These are phyloP conservation scores for Lavandula angustifolia DNA, from an alignment of 257 asterid species.

Conservation along the genomic window DNA sequence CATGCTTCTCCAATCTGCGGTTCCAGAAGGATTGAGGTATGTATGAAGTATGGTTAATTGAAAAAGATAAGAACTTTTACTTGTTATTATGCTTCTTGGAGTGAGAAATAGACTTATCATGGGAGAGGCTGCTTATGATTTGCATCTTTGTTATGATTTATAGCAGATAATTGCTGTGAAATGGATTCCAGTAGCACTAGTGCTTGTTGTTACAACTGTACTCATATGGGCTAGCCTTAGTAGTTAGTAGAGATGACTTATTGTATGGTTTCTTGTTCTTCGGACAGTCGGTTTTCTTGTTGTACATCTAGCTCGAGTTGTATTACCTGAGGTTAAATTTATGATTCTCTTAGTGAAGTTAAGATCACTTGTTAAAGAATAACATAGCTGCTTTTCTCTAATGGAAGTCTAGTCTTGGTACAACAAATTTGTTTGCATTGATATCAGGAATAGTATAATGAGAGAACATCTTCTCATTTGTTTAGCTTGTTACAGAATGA, in stretches of 20 bases:
- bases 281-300: not conserved
- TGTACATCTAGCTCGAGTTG: not conserved
- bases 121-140: slow-evolving; percentile 15
- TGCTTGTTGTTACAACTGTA: slow-evolving; percentile 42
- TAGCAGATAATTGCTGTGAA: slow-evolving; percentile 52
- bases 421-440: not conserved
- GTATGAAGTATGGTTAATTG: not conserved
- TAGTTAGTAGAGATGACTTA: slow-evolving; percentile 34
- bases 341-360: too few species aligned
- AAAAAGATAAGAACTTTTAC: not conserved
- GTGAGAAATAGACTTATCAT: not conserved
- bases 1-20: slow-evolving; percentile 52
- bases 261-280: slow-evolving; percentile 11
- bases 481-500: slow-evolving; percentile 20
- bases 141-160: not conserved
- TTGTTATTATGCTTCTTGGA: not conserved
- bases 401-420: not conserved
- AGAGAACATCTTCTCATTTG: slow-evolving; percentile 14
- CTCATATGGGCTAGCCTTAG: slow-evolving; percentile 43
- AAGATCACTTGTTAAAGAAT: not conserved
- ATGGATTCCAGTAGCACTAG: slow-evolving; percentile 57
- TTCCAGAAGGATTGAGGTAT: slow-evolving; percentile 61
- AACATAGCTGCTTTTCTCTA: not conserved
- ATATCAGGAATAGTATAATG: not conserved
- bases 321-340: not conserved